phyloP scores from a whole-genome alignment of 179 eudicot genomes.

The Beta corolliflora region DNA sequence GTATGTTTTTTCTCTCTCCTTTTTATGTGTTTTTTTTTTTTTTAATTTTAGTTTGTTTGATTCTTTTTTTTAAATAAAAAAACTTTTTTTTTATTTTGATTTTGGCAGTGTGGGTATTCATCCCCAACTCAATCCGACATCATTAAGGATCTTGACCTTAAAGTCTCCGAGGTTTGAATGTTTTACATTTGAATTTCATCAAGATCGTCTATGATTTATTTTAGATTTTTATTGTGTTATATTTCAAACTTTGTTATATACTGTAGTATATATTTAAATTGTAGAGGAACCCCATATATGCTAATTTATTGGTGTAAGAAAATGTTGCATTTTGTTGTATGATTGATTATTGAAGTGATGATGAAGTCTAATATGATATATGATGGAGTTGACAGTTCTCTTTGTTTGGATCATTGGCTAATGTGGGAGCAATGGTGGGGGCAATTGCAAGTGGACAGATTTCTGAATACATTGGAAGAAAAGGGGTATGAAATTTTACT shows the following conservation, averaged over 20 bases:
- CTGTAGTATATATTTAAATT: no score
- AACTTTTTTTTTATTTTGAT: neutral
- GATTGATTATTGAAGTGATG: neutral
- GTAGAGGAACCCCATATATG: no score
- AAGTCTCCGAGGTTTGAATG: constrained; percentile 69
- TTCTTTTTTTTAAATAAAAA: neutral
- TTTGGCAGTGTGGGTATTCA: constrained; percentile 71
- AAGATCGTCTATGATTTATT: no score
- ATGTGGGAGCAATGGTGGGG: constrained; percentile 99
- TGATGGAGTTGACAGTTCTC: constrained; percentile 65
- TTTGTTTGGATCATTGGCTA: constrained; percentile 83
- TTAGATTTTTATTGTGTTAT: no score
- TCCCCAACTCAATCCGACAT: constrained; percentile 88
- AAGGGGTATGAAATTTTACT: constrained; percentile 62
- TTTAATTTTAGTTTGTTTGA: no score
- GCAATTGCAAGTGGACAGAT: constrained; percentile 99
- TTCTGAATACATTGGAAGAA: constrained; percentile 91
- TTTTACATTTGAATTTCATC: neutral
- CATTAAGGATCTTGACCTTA: constrained; percentile 59
- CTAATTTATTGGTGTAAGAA: neutral
- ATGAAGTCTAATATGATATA: neutral
- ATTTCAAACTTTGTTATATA: no score
- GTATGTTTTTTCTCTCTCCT: constrained; percentile 28
- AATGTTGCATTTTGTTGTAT: neutral
- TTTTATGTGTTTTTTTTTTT: no score